A percentile compares a stretch with the other conserved stretches of the same genome.
Conservation (phyloP, 73 alveolate species). For the Paramecium sexaurelia region DNA sequence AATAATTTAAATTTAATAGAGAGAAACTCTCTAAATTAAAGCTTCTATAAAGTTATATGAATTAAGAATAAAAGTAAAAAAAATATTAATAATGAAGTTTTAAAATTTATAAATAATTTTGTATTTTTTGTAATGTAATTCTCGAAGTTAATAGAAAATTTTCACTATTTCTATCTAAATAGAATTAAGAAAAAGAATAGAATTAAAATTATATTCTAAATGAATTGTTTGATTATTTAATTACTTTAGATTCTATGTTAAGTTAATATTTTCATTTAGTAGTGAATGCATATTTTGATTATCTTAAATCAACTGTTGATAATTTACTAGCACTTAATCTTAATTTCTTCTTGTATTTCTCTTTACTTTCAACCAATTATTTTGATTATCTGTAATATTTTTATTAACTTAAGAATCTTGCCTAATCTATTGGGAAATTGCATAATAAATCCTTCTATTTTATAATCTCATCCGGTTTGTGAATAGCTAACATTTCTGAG, state of each 20-base stretch:
- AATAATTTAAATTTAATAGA: not conserved
- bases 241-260: not conserved
- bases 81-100: not conserved
- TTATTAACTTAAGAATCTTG: not conserved
- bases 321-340: not conserved
- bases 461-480: not conserved
- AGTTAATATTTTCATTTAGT: not conserved
- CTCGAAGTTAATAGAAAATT: not conserved
- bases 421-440: slow-evolving; percentile 1
- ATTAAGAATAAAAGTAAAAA: not conserved
- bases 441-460: not conserved
- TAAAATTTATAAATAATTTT: not conserved
- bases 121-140: not conserved
- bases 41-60: not conserved
- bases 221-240: not conserved
- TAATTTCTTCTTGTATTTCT: not conserved
- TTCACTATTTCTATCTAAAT: not conserved
- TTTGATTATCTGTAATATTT: not conserved
- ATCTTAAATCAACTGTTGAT: not conserved
- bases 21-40: not conserved
- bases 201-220: not conserved
- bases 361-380: not conserved
- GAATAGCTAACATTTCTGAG: not conserved
- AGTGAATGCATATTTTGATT: not conserved
- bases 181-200: slow-evolving; percentile 19